Evolutionary conservation across 352 stramenopile genomes (phyloP).

Genomic region (Pythium scleroteichum): DNA sequence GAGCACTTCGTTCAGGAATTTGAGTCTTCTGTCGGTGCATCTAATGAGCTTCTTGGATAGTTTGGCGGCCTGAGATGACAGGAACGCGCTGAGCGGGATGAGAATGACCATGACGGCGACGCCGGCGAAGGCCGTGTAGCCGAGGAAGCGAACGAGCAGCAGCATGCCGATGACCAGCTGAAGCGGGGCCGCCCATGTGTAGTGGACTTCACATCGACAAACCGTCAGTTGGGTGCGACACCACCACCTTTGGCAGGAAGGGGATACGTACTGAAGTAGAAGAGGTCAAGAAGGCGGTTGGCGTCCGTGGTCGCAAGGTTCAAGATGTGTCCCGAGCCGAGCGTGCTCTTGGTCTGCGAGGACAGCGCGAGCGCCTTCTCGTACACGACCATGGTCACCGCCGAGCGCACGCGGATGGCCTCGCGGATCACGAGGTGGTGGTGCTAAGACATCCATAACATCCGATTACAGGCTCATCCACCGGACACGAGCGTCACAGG

Average conservation of each 20-base stretch:
- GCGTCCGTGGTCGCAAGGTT: constrained; percentile 95
- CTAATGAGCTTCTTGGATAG: constrained; percentile 45
- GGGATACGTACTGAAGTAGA: constrained; percentile 37
- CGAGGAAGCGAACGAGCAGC: constrained; percentile 55
- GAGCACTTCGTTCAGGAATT: constrained; percentile 62
- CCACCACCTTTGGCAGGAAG: too few relatives aligned
- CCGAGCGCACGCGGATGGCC: constrained; percentile 61
- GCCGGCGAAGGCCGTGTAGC: constrained; percentile 51
- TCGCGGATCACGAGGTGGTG: constrained; percentile 66
- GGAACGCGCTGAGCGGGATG: constrained; percentile 38
- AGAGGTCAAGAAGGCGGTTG: constrained; percentile 88
- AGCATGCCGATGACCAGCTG: constrained; percentile 57
- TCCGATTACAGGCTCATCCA: too few relatives aligned
- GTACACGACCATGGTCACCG: constrained; percentile 68
- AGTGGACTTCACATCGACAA: constrained; percentile 39
- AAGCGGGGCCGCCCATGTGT: constrained; percentile 60
- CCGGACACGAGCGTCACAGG: too few relatives aligned
- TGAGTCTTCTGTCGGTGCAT: constrained; percentile 54
- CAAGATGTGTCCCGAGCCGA: constrained; percentile 84
- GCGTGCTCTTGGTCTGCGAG: constrained; percentile 51
- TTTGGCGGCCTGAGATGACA: constrained; percentile 41
- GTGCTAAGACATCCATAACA: too few relatives aligned
- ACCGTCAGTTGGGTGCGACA: too few relatives aligned
- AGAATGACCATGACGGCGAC: constrained; percentile 60
- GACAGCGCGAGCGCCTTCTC: constrained; percentile 59